These are phyloP conservation scores for Meripilus lineatus DNA, from an alignment of 1,284 basidiomycete genomes.

Conservation along the genomic window DNA sequence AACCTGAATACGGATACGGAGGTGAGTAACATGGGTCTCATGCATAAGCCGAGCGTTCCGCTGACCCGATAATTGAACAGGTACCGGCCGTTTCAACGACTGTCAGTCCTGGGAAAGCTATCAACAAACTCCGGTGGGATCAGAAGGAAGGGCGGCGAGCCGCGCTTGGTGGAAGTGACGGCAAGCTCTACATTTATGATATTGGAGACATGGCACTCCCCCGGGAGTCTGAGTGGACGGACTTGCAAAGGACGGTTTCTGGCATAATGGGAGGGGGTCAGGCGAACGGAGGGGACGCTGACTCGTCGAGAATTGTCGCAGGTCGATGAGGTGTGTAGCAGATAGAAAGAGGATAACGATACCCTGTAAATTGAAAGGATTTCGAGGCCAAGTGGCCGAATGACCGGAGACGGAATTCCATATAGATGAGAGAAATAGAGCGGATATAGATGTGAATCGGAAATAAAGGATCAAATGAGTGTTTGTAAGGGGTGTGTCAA, in stretches of 20 bases:
- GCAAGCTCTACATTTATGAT: constrained; percentile 90
- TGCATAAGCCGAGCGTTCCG: constrained; percentile 6
- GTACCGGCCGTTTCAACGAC: constrained; percentile 77
- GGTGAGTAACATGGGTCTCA: constrained; percentile 42
- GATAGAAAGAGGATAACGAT: background rate
- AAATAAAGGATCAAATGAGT: no score
- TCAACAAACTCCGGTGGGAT: constrained; percentile 97
- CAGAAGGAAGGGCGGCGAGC: constrained; percentile 78
- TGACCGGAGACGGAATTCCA: constrained; percentile 1
- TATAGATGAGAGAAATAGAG: background rate
- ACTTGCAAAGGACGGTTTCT: constrained; percentile 78
- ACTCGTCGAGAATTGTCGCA: constrained; percentile 36
- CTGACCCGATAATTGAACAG: constrained; percentile 32
- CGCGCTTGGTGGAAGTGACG: constrained; percentile 89
- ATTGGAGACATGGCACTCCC: constrained; percentile 86
- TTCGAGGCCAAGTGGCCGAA: background rate
- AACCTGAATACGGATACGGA: constrained; percentile 94
- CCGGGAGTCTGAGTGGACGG: constrained; percentile 84
- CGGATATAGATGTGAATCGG: background rate
- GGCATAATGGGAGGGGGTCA: constrained; percentile 58
- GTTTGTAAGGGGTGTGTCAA: no score
- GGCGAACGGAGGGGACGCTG: constrained; percentile 47
- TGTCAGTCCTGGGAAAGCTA: constrained; percentile 69
- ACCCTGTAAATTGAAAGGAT: background rate
- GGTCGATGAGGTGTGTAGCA: constrained; percentile 32